A percentile compares a stretch with the other conserved stretches of the same genome.
phyloP scores from a whole-genome alignment of 2,329 filamentous ascomycete species.

The Ceratocystis smalleyi region DNA sequence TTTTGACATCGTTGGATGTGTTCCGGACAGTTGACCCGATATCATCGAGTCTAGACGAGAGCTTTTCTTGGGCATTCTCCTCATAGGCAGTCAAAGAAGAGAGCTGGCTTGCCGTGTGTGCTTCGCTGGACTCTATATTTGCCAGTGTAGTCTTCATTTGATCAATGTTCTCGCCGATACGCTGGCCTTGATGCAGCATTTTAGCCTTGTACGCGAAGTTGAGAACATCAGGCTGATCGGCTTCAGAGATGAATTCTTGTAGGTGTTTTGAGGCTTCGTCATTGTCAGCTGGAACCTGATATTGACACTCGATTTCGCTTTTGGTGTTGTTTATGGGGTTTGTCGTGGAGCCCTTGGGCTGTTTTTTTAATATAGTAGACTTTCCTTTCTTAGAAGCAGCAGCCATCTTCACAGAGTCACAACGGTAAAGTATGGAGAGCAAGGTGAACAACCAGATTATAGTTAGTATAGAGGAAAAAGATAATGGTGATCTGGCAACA shows the following conservation, averaged over 20 bases:
- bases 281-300: not conserved
- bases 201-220: conserved; percentile 16
- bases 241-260: conserved; percentile 8
- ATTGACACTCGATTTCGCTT: conserved; percentile 3
- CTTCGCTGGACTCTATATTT: conserved; percentile 12
- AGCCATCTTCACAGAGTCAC: not conserved
- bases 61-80: conserved; percentile 1
- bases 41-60: conserved; percentile 8
- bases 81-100: conserved; percentile 7
- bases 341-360: not conserved
- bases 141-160: conserved; percentile 10
- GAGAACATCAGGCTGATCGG: conserved; percentile 10
- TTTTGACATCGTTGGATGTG: conserved; percentile 9
- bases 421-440: not conserved
- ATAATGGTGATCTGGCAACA: not conserved
- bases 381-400: not conserved
- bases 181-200: conserved; percentile 10
- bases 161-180: conserved; percentile 4
- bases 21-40: conserved; percentile 3
- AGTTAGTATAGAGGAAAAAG: not conserved
- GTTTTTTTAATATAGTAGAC: not conserved
- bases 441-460: not conserved
- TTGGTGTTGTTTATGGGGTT: not conserved
- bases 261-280: conserved; percentile 3
- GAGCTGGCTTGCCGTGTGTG: conserved; percentile 10